Base-by-base conservation (phyloP, 2,329 filamentous ascomycete genomes). In the Cladorrhinum sp. region DNA sequence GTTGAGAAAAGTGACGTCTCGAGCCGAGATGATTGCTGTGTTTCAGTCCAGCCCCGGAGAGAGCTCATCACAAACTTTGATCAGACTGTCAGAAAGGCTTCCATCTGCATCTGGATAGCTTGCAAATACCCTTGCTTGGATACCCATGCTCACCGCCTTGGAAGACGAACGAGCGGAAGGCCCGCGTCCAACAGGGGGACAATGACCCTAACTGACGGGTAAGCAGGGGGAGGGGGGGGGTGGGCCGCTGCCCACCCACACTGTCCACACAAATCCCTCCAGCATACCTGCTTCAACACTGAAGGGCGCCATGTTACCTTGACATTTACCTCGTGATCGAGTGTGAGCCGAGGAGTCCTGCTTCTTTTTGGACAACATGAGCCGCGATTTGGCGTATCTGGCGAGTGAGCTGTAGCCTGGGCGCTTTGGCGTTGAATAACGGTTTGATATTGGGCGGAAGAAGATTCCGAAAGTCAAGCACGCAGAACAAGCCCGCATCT, bases 381-480 rank as follows among this genome's bases (percentile, higher is more conserved):
- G 26, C 26, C 36, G 30, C 16, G 16, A 20, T 14, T n/a, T 39
- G 30, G 52, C 26, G 12, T 21, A 42, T 26, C 24, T 50, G n/a
- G 36, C 36, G 16, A 14, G 14, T 42, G 16, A 42, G 16, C 10
- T 42, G 6, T 42, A 42, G 14, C 14, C 5, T 42, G 36, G 33
- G 48, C 54, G 59, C 51, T 33, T 33, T 58, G 55, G 42, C 51
- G 39, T 33, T 7, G n/a, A 36, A 42, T 39, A 59, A 18, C 28
- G 36, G 39, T 52, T 59, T 60, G 55, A 55, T 28, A 57, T 56
- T 28, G 58, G 42, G 64, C 60, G 63, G 61, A 62, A 65, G 62
- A 64, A 63, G 59, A 28, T 65, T 66, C 64, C 64, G 64, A 64
- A 65, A 65, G 55, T 57, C 56, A 58, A 61, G 42, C 42, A 46